phyloP scores from a whole-genome alignment of 441 rosid species.

The Eutrema salsugineum region DNA sequence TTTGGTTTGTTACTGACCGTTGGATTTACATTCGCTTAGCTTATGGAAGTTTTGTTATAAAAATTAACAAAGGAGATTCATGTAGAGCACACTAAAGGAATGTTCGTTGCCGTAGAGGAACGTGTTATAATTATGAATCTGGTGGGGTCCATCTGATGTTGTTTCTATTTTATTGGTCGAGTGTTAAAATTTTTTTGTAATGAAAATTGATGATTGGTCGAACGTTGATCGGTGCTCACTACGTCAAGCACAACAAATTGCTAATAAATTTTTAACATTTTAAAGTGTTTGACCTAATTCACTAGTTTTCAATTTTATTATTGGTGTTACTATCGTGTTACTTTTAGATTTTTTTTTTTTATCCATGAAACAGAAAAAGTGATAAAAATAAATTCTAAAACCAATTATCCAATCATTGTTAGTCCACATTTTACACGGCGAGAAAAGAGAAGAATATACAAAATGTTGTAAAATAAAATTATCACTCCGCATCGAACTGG shows the following conservation, averaged over 20 bases:
- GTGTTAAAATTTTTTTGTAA: background rate
- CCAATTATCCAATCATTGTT: too few species aligned
- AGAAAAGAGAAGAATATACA: background rate
- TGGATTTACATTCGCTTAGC: background rate
- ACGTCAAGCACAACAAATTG: constrained; percentile 7
- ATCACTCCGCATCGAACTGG: background rate
- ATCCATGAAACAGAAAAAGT: background rate
- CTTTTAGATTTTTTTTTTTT: too few species aligned
- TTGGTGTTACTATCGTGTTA: background rate
- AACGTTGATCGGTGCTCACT: constrained; percentile 8
- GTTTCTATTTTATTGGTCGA: constrained; percentile 6
- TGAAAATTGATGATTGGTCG: constrained; percentile 6
- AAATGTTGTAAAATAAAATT: background rate
- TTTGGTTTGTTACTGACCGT: background rate
- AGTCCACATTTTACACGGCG: too few species aligned
- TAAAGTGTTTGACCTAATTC: constrained; percentile 9
- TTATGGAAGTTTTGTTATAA: background rate
- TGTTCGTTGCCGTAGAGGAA: constrained; percentile 5
- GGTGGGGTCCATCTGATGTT: background rate
- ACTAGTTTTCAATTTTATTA: background rate
- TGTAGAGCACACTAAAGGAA: background rate
- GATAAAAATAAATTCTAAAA: too few species aligned
- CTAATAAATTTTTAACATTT: background rate
- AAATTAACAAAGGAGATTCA: background rate
- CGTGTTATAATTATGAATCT: background rate